Percentiles rank a stretch among this genome's conserved stretches.
phyloP scores from a whole-genome alignment of 1,139 yeast species.

The Keqinozyma sinolaborantium region DNA sequence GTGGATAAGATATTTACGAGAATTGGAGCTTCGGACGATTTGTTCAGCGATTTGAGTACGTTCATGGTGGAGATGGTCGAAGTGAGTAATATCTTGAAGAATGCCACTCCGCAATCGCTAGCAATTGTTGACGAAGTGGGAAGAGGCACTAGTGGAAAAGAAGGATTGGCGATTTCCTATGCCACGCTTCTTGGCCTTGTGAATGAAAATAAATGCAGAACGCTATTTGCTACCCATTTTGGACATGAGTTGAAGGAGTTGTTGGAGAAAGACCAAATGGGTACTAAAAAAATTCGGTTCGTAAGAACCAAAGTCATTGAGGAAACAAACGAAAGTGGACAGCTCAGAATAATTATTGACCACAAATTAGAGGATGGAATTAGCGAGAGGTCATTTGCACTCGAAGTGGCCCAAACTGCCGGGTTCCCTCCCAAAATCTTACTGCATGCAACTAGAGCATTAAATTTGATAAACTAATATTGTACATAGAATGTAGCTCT shows the following conservation, averaged over 20 bases:
- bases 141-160: constrained; percentile 86
- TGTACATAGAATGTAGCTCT: constrained; percentile 4
- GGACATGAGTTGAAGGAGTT: constrained; percentile 59
- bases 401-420: constrained; percentile 79
- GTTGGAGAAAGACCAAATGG: constrained; percentile 20
- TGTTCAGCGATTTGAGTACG: constrained; percentile 82
- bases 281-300: constrained; percentile 37
- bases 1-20: constrained; percentile 87
- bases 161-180: constrained; percentile 88
- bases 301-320: constrained; percentile 47
- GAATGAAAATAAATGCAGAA: constrained; percentile 59
- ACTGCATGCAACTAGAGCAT: constrained; percentile 42
- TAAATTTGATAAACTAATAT: constrained; percentile 11
- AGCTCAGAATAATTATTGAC: constrained; percentile 42
- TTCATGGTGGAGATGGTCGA: constrained; percentile 99
- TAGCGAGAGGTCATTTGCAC: constrained; percentile 74
- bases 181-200: constrained; percentile 66
- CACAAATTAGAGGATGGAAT: constrained; percentile 71
- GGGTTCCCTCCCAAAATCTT: constrained; percentile 74
- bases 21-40: constrained; percentile 88
- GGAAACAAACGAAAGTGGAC: constrained; percentile 11
- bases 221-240: constrained; percentile 92
- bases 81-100: constrained; percentile 70
- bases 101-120: constrained; percentile 73
- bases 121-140: constrained; percentile 97